phyloP scores from a whole-genome alignment of 2,329 filamentous ascomycete species.

The Trichoderma lentiforme region DNA sequence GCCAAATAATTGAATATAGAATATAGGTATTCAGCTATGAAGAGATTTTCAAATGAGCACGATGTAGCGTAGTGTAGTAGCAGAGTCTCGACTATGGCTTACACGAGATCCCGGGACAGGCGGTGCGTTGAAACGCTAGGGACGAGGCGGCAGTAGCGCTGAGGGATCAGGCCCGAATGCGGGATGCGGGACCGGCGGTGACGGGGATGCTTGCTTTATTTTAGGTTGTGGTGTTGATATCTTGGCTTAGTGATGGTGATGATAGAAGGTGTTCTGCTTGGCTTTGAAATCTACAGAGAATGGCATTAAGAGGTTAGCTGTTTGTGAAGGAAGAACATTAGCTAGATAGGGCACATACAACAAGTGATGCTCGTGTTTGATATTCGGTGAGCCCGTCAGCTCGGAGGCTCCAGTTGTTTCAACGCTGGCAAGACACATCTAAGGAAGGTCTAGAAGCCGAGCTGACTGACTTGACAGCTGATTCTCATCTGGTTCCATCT shows the following conservation, averaged over 20 bases:
- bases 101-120: neutral
- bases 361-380: neutral
- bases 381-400: neutral
- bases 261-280: no score
- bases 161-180: slow-evolving; percentile 16
- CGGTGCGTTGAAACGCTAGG: neutral
- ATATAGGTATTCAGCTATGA: neutral
- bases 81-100: neutral
- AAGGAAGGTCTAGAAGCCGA: neutral
- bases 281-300: neutral
- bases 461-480: neutral
- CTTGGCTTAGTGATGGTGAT: neutral
- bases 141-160: slow-evolving; percentile 3
- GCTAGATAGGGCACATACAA: neutral
- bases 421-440: neutral
- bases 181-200: slow-evolving; percentile 5
- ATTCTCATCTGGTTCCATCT: neutral
- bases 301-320: neutral
- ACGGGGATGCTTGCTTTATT: neutral
- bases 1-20: neutral
- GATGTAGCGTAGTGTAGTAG: neutral
- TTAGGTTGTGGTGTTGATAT: neutral
- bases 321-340: neutral
- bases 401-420: neutral
- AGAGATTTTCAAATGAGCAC: neutral